Conservation (phyloP, 768 basidiomycete species). For the Leccinum pellstonianum region DNA sequence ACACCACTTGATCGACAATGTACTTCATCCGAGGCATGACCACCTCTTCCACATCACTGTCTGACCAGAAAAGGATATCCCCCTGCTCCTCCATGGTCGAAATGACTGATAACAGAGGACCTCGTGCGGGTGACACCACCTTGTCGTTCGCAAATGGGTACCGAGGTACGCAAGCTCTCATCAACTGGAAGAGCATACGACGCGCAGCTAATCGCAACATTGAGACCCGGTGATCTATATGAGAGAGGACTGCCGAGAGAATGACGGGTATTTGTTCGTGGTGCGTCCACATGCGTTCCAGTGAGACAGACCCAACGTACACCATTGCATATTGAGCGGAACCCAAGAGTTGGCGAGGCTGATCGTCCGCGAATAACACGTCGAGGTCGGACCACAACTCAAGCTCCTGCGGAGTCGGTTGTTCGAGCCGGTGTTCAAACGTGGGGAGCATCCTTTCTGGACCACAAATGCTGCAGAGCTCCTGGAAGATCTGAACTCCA, state of each 20-base stretch:
- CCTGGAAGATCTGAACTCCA: constrained; percentile 73
- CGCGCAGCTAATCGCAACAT: constrained; percentile 72
- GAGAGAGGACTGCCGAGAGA: constrained; percentile 77
- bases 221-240: constrained; percentile 73
- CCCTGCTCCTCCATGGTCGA: constrained; percentile 57
- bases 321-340: constrained; percentile 88
- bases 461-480: constrained; percentile 81
- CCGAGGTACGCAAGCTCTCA: constrained; percentile 79
- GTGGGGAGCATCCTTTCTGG: constrained; percentile 81
- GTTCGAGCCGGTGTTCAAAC: constrained; percentile 65
- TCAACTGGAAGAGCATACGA: constrained; percentile 78
- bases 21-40: constrained; percentile 66
- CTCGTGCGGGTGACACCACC: constrained; percentile 40
- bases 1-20: constrained; percentile 64
- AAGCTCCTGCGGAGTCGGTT: constrained; percentile 62
- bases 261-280: constrained; percentile 67
- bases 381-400: constrained; percentile 81
- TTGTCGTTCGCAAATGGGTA: constrained; percentile 73
- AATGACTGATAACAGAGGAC: constrained; percentile 51
- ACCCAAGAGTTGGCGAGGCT: constrained; percentile 68
- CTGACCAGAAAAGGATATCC: constrained; percentile 64
- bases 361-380: constrained; percentile 63
- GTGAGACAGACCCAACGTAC: constrained; percentile 73
- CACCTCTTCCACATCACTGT: constrained; percentile 57
- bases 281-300: constrained; percentile 76